Evolutionary conservation across 2,329 filamentous ascomycete genomes (phyloP).

Genomic region (Alternaria triticina): DNA sequence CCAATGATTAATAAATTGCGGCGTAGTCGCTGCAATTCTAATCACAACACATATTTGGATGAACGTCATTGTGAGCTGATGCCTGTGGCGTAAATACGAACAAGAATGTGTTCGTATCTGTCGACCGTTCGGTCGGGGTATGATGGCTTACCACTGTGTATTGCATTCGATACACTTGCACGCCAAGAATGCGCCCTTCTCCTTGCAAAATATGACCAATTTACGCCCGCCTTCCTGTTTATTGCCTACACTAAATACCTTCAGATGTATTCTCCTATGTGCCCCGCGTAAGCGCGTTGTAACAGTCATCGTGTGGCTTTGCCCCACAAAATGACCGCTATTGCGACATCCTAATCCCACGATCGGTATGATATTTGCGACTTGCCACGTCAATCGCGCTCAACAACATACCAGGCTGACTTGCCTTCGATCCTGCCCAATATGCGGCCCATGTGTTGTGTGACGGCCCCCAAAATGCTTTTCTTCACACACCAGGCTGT

Average conservation of each 20-base stretch:
- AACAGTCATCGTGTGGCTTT: not conserved
- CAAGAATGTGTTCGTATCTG: not conserved
- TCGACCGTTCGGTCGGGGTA: not conserved
- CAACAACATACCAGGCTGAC: slow-evolving; percentile 1
- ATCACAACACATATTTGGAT: not conserved
- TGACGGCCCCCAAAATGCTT: not conserved
- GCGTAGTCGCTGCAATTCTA: not conserved
- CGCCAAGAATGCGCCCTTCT: not conserved
- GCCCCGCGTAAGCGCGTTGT: not conserved
- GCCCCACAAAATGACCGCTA: not conserved
- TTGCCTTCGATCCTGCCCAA: not conserved
- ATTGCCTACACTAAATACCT: not conserved
- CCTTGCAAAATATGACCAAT: not conserved
- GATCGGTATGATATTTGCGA: not conserved
- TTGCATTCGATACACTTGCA: not conserved
- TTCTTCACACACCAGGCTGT: not conserved
- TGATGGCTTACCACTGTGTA: not conserved
- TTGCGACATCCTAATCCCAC: not conserved
- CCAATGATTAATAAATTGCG: slow-evolving; percentile 1
- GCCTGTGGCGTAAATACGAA: not conserved
- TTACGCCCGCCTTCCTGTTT: not conserved
- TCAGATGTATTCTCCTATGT: not conserved
- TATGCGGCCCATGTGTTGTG: not conserved
- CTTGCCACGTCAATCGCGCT: not conserved
- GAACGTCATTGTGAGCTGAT: not conserved